Conservation (phyloP, 2,329 filamentous ascomycete genomes). For the Verticillium zaregamsianum region DNA sequence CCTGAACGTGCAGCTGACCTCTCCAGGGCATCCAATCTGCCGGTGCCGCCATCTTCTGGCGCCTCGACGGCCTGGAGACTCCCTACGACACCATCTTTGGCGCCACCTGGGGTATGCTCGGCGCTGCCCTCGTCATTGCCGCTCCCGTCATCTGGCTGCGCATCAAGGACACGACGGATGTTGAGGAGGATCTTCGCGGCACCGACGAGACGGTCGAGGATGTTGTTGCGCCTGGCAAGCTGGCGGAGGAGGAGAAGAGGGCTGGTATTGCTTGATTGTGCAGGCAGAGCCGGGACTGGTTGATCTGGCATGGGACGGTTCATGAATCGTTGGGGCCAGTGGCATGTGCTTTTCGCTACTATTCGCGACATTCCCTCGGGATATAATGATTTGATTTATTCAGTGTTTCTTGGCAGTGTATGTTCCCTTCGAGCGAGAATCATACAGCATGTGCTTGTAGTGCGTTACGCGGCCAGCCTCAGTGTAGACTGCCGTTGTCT, state of each 20-base stretch:
- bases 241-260: constrained; percentile 3
- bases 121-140: constrained; percentile 70
- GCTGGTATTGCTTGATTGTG: background rate
- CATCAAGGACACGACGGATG: constrained; percentile 73
- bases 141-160: constrained; percentile 74
- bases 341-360: background rate
- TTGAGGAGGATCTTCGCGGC: constrained; percentile 81
- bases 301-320: background rate
- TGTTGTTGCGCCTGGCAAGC: constrained; percentile 38
- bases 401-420: too few species aligned
- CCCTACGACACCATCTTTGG: constrained; percentile 71
- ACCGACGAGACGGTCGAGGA: constrained; percentile 79
- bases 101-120: constrained; percentile 68
- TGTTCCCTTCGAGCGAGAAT: too few species aligned
- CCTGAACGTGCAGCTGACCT: background rate
- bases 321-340: background rate
- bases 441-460: too few species aligned
- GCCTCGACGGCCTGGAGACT: constrained; percentile 58
- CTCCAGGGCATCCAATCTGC: constrained; percentile 69
- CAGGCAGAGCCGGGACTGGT: background rate
- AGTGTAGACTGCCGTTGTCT: too few species aligned
- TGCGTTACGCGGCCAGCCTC: too few species aligned
- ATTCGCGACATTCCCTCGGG: background rate
- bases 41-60: constrained; percentile 72
- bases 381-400: background rate